Evolutionary conservation across 306 rosid genomes (phyloP).

Genomic region (Malus asiatica): DNA sequence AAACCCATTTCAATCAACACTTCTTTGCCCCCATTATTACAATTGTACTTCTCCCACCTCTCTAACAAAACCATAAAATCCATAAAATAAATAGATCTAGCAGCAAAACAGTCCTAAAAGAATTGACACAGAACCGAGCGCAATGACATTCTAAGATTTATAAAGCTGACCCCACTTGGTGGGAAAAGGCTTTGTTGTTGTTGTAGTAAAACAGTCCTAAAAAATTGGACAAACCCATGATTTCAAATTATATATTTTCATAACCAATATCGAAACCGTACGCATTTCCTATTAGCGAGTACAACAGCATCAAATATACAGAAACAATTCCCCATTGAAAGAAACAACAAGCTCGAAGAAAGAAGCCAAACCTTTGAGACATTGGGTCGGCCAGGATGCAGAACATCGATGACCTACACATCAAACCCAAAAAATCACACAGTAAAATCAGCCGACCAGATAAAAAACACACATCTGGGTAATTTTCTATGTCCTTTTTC

Average conservation of each 20-base stretch:
- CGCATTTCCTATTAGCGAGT: not conserved
- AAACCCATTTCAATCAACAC: not conserved
- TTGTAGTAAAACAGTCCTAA: no score
- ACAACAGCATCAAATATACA: not conserved
- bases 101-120: not conserved
- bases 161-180: no score
- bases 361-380: constrained; percentile 63
- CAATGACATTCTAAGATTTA: no score
- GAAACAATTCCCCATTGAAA: not conserved
- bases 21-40: not conserved
- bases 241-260: no score
- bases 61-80: not conserved
- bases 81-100: not conserved
- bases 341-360: not conserved
- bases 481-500: not conserved
- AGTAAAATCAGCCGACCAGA: not conserved
- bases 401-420: constrained; percentile 68
- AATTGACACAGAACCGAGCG: no score
- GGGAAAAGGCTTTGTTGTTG: no score
- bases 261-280: no score
- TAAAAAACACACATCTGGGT: not conserved
- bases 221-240: not conserved
- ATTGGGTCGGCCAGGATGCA: constrained; percentile 86
- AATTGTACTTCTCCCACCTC: not conserved
- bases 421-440: not conserved